Base-by-base conservation (phyloP, 768 basidiomycete genomes). In the Lactarius indigo region DNA sequence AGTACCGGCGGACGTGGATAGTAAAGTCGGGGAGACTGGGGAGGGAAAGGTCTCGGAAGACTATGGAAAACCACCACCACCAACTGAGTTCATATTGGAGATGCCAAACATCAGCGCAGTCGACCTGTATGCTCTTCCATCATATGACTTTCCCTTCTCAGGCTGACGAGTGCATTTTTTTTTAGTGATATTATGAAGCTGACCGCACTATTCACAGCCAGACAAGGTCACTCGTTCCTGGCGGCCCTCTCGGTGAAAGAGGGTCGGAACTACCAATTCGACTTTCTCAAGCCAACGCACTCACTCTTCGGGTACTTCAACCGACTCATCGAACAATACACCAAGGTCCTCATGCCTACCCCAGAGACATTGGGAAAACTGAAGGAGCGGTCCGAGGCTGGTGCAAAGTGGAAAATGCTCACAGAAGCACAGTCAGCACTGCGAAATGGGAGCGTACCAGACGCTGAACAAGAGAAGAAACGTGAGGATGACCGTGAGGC, bases 261-360 rank as follows among this genome's bases (percentile, higher is more conserved):
- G 79, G 94, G 93, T 10, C 87, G 92, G 54, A 98, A 98, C 78
- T 96, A 92, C 75, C 96, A 98, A 73, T 99, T 99, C 74, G 97
- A 98, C 75, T 99, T 99, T 76, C 83, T 99, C 59, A 86, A 94
- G 52, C 97, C 96, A 12, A 94, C 88, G 2, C 96, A 98, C 75
- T 97, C 96, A 7, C 87, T 99, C 39, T 98, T 96, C 73, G 90
- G 91, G 50, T 96, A 92, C 79, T 99, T 98, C 82, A 98, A 98
- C 77, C 89, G 92, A 72, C 86, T 98, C 78, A 94, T 98, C 71
- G 95, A 98, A 73, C 94, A 96, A 76, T 98, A 99, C 78, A 86
- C 87, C 68, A 95, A 91, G 79, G 85, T 98, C 69, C 81, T 98
- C 72, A 84, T 93, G 65, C 94, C 97, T 62, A 85, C 85, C 70